These are phyloP conservation scores for Acanthamoeba triangularis DNA, from an alignment of 208 protist species.

Conservation along the genomic window DNA sequence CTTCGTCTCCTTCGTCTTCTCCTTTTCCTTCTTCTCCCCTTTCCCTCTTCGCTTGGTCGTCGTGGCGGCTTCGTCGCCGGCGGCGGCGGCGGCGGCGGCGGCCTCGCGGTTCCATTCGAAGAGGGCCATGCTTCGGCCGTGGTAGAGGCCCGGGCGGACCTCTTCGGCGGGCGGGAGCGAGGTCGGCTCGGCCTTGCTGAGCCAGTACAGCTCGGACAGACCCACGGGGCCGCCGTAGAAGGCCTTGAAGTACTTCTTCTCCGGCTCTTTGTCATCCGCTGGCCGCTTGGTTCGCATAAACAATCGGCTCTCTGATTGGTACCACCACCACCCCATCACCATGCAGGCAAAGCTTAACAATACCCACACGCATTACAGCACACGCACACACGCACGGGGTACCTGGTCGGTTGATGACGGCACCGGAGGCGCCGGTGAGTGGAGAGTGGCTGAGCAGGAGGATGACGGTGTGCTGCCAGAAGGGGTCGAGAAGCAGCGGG, in stretches of 20 bases:
- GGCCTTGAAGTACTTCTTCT: slow-evolving; percentile 10
- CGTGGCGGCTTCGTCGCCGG: neutral
- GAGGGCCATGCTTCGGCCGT: neutral
- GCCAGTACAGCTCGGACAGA: slow-evolving; percentile 4
- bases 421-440: neutral
- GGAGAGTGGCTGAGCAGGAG: slow-evolving; percentile 6
- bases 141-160: slow-evolving; percentile 33
- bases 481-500: slow-evolving; percentile 41
- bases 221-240: slow-evolving; percentile 48
- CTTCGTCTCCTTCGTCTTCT: neutral
- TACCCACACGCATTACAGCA: neutral
- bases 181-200: slow-evolving; percentile 16
- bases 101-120: neutral
- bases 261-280: neutral
- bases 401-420: slow-evolving; percentile 61
- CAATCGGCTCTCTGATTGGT: slow-evolving; percentile 51
- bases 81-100: neutral
- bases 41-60: slow-evolving; percentile 2
- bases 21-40: neutral
- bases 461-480: slow-evolving; percentile 54
- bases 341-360: too few species aligned
- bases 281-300: neutral
- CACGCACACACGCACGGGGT: neutral
- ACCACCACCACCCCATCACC: neutral
- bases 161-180: neutral